Evolutionary conservation across 2,329 filamentous ascomycete species (phyloP), one percentile per base, ranked within the genome.

Genomic region (Colletotrichum sp.): DNA sequence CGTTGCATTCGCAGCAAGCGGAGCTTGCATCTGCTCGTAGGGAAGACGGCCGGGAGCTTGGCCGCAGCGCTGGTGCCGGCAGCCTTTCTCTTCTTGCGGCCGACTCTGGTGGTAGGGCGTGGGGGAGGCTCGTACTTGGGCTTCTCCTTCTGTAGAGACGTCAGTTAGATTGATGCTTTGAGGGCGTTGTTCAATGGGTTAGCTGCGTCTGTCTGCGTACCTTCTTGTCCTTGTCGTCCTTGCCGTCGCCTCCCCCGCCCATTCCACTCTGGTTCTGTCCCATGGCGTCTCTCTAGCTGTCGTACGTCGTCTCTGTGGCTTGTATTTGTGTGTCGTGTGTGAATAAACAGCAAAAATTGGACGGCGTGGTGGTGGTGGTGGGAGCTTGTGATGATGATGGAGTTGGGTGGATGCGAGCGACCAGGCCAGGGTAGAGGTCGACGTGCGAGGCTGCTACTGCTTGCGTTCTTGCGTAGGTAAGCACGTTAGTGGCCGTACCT

Each of bases 41-140:
- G 97, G 85, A 95, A 98, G 84, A 99, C 93, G 80, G 95, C 93
- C 34, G 97, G 97, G 30, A 99, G 93, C 88, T 99, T 99, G 75
- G 96, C 95, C 21, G 97, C 95, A 68, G 97, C 96, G 86, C 96
- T 98, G 78, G 95, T 96, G 69, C 97, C 97, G 76, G 94, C 96
- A 66, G 93, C 92, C 93, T 95, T 98, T 91, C 96, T 96, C 95
- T 99, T 99, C 94, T 98, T 98, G 83, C 96, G 95, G 77, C 97
- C 97, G 85, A 99, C 94, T 85, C 97, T 95, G 80, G 97, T 99
- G 78, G 97, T 99, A 78, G 97, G 97, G 83, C 96, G 94, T 86
- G 97, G 97, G 80, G 97, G 97, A 79, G 97, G 97, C 87, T 99
- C 97, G 90, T 99, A 99, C 94, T 98, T 99, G 84, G 97, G 97